Evolutionary conservation across 208 protist species (phyloP).

Genomic region (Leishmania aethiopica): DNA sequence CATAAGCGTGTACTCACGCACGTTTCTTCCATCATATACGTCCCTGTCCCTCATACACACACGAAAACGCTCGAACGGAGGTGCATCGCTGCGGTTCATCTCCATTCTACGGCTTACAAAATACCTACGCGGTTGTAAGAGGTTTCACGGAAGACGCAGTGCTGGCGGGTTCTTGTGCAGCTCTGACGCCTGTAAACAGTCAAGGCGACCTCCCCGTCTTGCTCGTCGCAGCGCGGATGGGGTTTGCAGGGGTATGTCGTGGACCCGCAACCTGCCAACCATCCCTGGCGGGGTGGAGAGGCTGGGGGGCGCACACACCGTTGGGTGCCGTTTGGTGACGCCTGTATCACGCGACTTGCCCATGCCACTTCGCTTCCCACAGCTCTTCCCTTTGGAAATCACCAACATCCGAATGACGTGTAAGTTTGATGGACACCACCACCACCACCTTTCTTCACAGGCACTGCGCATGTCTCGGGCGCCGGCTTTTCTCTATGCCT

Average conservation of each 20-base stretch:
- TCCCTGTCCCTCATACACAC: no score
- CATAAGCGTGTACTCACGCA: no score
- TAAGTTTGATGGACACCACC: neutral
- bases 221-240: neutral
- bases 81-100: no score
- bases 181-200: neutral
- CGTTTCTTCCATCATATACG: no score
- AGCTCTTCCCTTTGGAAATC: neutral
- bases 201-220: no score
- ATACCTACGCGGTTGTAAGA: neutral
- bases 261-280: neutral
- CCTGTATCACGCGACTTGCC: neutral
- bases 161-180: neutral
- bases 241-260: neutral
- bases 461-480: neutral
- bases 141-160: neutral
- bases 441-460: neutral
- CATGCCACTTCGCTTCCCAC: neutral
- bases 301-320: neutral
- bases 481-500: no score
- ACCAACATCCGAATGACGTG: neutral
- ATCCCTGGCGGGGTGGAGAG: neutral
- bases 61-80: no score
- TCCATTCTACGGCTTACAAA: neutral
- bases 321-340: neutral